phyloP scores from a whole-genome alignment of 371 early-diverging fungal species.

The Mucor racemosus region DNA sequence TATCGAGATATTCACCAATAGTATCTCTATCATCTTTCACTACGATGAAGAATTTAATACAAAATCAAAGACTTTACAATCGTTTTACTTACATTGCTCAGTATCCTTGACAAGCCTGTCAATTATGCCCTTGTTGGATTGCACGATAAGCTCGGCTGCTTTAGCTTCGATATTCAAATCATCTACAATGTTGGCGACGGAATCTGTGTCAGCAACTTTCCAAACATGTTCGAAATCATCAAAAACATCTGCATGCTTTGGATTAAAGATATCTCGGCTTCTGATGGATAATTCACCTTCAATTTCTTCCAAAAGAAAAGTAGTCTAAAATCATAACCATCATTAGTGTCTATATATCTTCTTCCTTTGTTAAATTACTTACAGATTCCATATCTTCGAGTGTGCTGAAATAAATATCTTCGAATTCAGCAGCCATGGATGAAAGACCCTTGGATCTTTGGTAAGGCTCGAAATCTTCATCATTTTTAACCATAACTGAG shows the following conservation, averaged over 20 bases:
- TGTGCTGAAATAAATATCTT: constrained; percentile 25
- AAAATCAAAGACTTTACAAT: background rate
- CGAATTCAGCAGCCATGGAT: constrained; percentile 17
- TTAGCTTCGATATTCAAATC: background rate
- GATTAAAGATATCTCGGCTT: background rate
- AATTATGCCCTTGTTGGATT: background rate
- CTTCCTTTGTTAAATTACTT: background rate
- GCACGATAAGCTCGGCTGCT: background rate
- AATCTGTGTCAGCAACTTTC: constrained; percentile 3
- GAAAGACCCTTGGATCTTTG: background rate
- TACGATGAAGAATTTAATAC: background rate
- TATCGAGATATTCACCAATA: background rate
- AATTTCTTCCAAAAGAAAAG: background rate
- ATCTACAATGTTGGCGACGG: background rate
- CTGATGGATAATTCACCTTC: background rate
- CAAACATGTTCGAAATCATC: background rate
- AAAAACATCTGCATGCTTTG: background rate
- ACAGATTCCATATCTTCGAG: constrained; percentile 13
- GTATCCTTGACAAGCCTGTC: background rate
- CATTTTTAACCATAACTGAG: background rate
- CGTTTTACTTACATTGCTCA: constrained; percentile 2
- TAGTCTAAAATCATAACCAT: background rate
- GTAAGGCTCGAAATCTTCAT: background rate
- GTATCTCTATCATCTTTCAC: background rate
- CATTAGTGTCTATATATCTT: background rate